Evolutionary conservation across 805 yeast species (phyloP), one percentile per base, ranked within the genome.

Genomic region (Tetrapisispora nanseiensis): DNA sequence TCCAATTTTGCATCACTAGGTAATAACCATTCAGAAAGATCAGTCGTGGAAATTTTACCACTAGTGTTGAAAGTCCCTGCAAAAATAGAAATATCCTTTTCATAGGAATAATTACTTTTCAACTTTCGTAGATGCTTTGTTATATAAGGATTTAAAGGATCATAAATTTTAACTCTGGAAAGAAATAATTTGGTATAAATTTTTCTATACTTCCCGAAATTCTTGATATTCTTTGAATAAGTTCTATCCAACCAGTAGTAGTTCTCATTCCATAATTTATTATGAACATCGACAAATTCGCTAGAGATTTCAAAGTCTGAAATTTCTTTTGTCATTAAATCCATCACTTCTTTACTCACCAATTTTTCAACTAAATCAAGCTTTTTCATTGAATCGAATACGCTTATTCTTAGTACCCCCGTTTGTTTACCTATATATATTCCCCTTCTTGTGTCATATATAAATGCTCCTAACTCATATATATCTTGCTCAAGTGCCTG

Each of bases 201-300:
- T 49, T 49, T 61, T 47, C 42, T 55, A 44, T 47, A 57, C 42
- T 54, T 61, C 40, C 55, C 47, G 4, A 52, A 48, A 42, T 52
- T 59, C 31, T 64, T 61, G 10, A 54, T 38, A 29, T 66, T 59
- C 37, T 63, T 61, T 6, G 63, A 84, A 63, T 86, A 87, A 15
- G 86, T 83, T 54, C 79, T 80, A 3, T 87, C 78, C 26, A 89
- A 74, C 49, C 81, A 86, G 55, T 82, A 89, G 27, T 94, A 95
- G 59, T 87, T 87, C 57, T 89, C 95, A 6, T 95, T 92, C 97
- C 97, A 89, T 21, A 89, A 63, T 21, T 80, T 74, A 48, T 86
- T 82, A 51, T 86, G 95, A 22, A 78, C 78, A 13, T 71, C 65
- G 54, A 75, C 66, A n/a, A 86, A 63, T 6, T 75, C 81, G 18